Conservation (phyloP, 305 asterid genomes). For the Fraxinus velutina region DNA sequence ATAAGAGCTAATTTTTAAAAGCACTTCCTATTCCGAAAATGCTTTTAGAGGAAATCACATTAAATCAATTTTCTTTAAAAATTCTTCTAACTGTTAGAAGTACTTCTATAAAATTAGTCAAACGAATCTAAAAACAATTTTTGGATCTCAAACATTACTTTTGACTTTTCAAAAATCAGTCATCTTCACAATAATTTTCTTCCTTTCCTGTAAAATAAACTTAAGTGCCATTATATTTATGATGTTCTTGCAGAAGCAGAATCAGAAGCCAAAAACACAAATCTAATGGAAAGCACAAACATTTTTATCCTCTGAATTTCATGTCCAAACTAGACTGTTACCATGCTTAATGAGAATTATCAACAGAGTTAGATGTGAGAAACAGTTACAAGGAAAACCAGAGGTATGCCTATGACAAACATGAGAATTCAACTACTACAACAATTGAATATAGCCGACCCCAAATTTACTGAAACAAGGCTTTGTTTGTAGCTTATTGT, state of each 20-base stretch:
- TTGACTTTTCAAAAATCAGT: neutral
- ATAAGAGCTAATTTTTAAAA: no score
- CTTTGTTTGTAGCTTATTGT: neutral
- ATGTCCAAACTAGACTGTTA: neutral
- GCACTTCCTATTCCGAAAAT: no score
- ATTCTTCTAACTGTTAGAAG: no score
- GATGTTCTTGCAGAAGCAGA: neutral
- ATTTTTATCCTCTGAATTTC: neutral
- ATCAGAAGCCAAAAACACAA: neutral
- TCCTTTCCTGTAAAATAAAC: neutral
- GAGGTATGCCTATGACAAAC: neutral
- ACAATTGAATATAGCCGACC: neutral
- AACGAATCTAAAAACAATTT: no score
- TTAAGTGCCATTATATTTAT: neutral
- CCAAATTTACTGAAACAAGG: slow-evolving; percentile 2
- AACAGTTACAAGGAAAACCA: slow-evolving; percentile 13
- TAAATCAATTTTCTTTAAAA: no score
- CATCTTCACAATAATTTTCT: neutral
- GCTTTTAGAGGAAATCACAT: no score
- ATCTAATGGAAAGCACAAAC: neutral
- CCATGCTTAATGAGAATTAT: neutral
- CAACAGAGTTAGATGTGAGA: neutral
- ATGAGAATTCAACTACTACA: neutral
- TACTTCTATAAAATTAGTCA: no score
- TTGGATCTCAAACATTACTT: neutral